Evolutionary conservation across 2,329 filamentous ascomycete genomes (phyloP), one percentile per base, ranked within the genome.

Genomic region (Cucurbitaria berberidis): DNA sequence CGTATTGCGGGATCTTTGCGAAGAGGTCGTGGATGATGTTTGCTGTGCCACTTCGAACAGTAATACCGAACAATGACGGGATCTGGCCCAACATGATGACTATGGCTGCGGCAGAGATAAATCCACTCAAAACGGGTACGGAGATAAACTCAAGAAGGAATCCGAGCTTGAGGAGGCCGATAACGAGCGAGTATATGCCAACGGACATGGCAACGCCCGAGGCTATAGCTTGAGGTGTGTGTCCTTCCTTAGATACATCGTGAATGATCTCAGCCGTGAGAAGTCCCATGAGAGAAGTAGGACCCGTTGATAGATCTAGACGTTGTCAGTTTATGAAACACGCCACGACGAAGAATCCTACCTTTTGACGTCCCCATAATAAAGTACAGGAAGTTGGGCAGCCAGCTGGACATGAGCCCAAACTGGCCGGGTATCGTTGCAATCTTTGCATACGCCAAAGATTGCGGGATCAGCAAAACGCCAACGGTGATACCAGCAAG

Each of bases 361-460:
- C 70, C 70, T 44, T 63, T 60, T 1, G 66, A 72, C 79, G 91
- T 89, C 5, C 93, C 93, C 59, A 98, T 97, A n/a, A 95, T 96
- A 69, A 97, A 97, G 75, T 97, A 93, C 70, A 98, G 15, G 89
- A 97, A 4, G 91, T 97, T 45, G 88, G 93, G 73, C 95, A 98
- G 75, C 93, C 93, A 98, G 76, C 97, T 97, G 52, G 96, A 83
- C 63, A 96, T 76, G 13, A 96, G 91, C 39, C 93, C 93, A 85
- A 96, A 11, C 83, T 88, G 59, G 84, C 93, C 75, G 93, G 97
- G 3, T 89, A 97, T 6, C 88, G 93, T 78, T 91, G 95, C 13
- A 96, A 84, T 62, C 86, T 97, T 74, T 93, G 93, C 92, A 75
- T 98, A 98, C 0, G 93, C 93, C 89, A 98, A 96, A 59, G 91